Evolutionary conservation across 768 basidiomycete genomes (phyloP).

Genomic region (Boletus insuetus): DNA sequence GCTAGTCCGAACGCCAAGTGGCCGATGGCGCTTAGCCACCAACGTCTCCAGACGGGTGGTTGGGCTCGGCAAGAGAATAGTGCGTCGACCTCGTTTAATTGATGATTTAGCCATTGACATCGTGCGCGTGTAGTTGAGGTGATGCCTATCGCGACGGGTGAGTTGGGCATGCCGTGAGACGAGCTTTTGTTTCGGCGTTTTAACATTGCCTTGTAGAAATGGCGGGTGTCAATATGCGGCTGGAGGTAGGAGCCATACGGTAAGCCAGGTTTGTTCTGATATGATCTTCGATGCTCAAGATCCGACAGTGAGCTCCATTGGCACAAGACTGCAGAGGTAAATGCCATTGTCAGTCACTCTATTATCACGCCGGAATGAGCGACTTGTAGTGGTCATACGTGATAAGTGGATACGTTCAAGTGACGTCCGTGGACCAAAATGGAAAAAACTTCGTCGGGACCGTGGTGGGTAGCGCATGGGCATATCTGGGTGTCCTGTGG

Average conservation of each 20-base stretch:
- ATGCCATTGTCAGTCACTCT: neutral
- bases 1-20: slow-evolving; percentile 49
- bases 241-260: slow-evolving; percentile 38
- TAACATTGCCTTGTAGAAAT: slow-evolving; percentile 2
- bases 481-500: neutral
- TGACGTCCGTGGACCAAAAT: slow-evolving; percentile 46
- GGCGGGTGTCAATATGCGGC: slow-evolving; percentile 37
- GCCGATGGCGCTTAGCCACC: slow-evolving; percentile 57
- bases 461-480: slow-evolving; percentile 34
- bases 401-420: slow-evolving; percentile 41
- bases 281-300: neutral
- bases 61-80: slow-evolving; percentile 61
- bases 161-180: slow-evolving; percentile 13
- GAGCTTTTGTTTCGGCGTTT: neutral
- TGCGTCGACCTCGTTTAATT: slow-evolving; percentile 15
- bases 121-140: slow-evolving; percentile 23
- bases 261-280: neutral
- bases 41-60: slow-evolving; percentile 53
- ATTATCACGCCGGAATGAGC: neutral
- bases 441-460: slow-evolving; percentile 47
- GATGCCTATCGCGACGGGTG: slow-evolving; percentile 37
- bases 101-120: neutral
- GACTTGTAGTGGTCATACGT: slow-evolving; percentile 45
- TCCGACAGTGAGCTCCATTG: slow-evolving; percentile 39
- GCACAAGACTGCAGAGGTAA: slow-evolving; percentile 36